Evolutionary conservation across 2,329 filamentous ascomycete species (phyloP).

Genomic region (Fonsecaea erecta): DNA sequence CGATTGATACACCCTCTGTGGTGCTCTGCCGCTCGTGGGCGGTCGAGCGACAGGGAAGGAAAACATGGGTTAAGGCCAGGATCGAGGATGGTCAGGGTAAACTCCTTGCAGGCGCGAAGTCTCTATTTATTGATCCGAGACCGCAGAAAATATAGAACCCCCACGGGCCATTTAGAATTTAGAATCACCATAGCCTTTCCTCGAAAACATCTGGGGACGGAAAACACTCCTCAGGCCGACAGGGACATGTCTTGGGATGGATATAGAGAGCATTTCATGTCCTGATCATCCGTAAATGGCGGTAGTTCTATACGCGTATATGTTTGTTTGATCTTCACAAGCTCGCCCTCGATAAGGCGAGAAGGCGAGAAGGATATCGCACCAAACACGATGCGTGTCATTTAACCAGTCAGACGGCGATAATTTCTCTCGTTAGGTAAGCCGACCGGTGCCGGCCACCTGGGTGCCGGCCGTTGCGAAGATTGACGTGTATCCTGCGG

Average conservation of each 20-base stretch:
- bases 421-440: too few species aligned
- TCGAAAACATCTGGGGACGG: neutral
- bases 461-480: neutral
- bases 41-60: conserved; percentile 26
- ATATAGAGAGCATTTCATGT: too few species aligned
- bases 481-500: neutral
- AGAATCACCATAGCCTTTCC: neutral
- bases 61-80: conserved; percentile 27
- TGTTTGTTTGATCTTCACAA: too few species aligned
- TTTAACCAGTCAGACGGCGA: too few species aligned
- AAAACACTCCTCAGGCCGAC: too few species aligned
- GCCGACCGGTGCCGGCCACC: too few species aligned
- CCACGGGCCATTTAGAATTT: neutral
- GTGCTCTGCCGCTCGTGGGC: conserved; percentile 26
- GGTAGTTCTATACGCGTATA: too few species aligned
- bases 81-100: conserved; percentile 26
- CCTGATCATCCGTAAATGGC: too few species aligned
- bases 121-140: conserved; percentile 26
- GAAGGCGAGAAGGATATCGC: too few species aligned
- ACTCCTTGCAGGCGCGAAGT: conserved; percentile 24
- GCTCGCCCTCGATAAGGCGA: too few species aligned
- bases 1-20: conserved; percentile 29
- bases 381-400: too few species aligned
- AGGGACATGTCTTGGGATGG: too few species aligned
- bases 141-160: conserved; percentile 5